Base-by-base conservation (phyloP, 306 rosid species). In the Pachyrhizus erosus region DNA sequence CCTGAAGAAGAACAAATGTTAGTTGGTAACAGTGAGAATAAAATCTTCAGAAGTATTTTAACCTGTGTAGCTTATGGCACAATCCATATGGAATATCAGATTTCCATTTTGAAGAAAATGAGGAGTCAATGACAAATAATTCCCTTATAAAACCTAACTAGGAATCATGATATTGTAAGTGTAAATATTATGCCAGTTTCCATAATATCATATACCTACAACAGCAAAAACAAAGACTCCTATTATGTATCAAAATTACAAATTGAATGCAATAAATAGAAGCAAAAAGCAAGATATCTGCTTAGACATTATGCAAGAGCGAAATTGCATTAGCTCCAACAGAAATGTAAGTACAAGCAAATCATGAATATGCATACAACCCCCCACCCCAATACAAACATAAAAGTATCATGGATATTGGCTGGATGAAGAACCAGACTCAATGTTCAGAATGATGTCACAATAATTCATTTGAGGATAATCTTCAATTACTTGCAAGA, bases 1-100 rank as follows among this genome's bases (percentile, higher is more conserved):
- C 91, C 98, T 96, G 80, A 27, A 76, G 51, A 76, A 46, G 40
- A 76, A 46, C 9, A 52, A 4, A 70, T 24, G 49, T 75, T 55
- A 81, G 69, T 43, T 9, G n/a, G 33, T 54, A 70, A 57, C 33
- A 9, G 42, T 81, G 66, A 73, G 65, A 23, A 75, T 27, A 52
- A 52, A 49, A 45, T 75, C 24, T 48, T 68, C 34, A 2, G 75
- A 7, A 55, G 26, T 13, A 57, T 26, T 64, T 70, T 34, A 31
- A 70, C 67, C 43, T 26, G 60, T 27, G 68, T 17, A 34, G 33
- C 18, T 31, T 40, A 23, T 52, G 26, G 33, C 37, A 66, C 17
- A 31, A 65, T 46, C 71, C 9, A 14, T 11, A 12, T 21, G 70
- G 48, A 21, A 64, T 42, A 40, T 18, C n/a, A 26, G 40, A 66